phyloP scores from a whole-genome alignment of 1,139 yeast species.

The Wickerhamiella infanticola region DNA sequence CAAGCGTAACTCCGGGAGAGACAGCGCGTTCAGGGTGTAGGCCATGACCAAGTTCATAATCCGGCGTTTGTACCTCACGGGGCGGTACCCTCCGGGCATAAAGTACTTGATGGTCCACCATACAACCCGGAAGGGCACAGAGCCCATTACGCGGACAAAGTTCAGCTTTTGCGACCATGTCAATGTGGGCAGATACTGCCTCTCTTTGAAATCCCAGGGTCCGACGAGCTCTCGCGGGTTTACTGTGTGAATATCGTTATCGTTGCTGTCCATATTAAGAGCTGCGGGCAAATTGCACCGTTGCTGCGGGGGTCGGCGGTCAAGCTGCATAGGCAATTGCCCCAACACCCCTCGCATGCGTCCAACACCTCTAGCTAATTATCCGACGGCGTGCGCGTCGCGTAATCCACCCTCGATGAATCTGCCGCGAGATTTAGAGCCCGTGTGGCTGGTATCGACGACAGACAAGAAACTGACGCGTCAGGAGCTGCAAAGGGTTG shows the following conservation, averaged over 20 bases:
- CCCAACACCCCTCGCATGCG: too few species aligned
- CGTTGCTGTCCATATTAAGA: too few species aligned
- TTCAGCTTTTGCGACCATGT: constrained; percentile 5
- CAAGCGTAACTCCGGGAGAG: constrained; percentile 6
- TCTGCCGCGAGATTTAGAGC: not conserved
- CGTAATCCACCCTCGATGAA: not conserved
- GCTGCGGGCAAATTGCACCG: too few species aligned
- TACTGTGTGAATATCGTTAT: not conserved
- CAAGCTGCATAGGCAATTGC: too few species aligned
- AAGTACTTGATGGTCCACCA: not conserved
- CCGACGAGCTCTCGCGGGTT: constrained; percentile 3
- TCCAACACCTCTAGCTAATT: too few species aligned
- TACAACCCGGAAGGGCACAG: constrained; percentile 6
- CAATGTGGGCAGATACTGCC: constrained; percentile 3
- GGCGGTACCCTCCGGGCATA: not conserved
- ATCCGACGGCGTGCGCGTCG: not conserved
- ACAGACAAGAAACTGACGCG: constrained; percentile 68
- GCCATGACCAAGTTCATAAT: not conserved
- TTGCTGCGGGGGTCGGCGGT: too few species aligned
- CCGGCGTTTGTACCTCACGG: not conserved
- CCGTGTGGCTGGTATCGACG: constrained; percentile 85
- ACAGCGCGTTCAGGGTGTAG: constrained; percentile 3
- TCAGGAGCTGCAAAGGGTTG: constrained; percentile 57
- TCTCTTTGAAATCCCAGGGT: constrained; percentile 9
- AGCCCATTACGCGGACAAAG: constrained; percentile 4